Evolutionary conservation across 129 eudicot species (phyloP).

Genomic region (Tagetes patula): DNA sequence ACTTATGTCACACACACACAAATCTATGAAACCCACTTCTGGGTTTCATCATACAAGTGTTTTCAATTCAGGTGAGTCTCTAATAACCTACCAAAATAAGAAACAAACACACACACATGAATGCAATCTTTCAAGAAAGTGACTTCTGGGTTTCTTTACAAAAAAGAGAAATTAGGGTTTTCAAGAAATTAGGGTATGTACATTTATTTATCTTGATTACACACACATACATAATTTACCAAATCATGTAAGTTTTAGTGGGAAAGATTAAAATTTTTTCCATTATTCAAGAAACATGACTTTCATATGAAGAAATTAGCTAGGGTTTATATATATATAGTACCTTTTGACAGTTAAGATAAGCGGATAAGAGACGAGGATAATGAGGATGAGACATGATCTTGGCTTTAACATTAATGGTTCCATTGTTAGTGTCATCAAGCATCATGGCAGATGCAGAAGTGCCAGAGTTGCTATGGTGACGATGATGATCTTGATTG

Average conservation of each 20-base stretch:
- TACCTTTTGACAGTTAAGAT: slow-evolving; percentile 84
- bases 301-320: too few relatives aligned
- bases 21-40: slow-evolving; percentile 26
- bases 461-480: slow-evolving; percentile 22
- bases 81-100: slow-evolving; percentile 30
- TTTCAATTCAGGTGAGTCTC: slow-evolving; percentile 19
- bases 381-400: slow-evolving; percentile 97
- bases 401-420: slow-evolving; percentile 46
- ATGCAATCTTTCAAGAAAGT: slow-evolving; percentile 1
- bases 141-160: slow-evolving; percentile 10
- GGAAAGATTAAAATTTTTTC: too few relatives aligned
- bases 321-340: too few relatives aligned
- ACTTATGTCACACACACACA: slow-evolving; percentile 34
- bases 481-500: slow-evolving; percentile 36
- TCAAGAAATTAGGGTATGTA: background rate
- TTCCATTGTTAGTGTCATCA: slow-evolving; percentile 31
- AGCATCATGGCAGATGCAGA: slow-evolving; percentile 30
- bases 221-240: background rate
- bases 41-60: slow-evolving; percentile 22
- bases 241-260: too few relatives aligned
- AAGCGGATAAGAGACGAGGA: slow-evolving; percentile 87
- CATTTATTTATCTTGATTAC: background rate
- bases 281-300: too few relatives aligned
- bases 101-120: slow-evolving; percentile 25
- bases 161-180: slow-evolving; percentile 20